A percentile compares a stretch with the other conserved stretches of the same genome.
phyloP scores from a whole-genome alignment of 208 protist species.

The Acanthamoeba royreba region DNA sequence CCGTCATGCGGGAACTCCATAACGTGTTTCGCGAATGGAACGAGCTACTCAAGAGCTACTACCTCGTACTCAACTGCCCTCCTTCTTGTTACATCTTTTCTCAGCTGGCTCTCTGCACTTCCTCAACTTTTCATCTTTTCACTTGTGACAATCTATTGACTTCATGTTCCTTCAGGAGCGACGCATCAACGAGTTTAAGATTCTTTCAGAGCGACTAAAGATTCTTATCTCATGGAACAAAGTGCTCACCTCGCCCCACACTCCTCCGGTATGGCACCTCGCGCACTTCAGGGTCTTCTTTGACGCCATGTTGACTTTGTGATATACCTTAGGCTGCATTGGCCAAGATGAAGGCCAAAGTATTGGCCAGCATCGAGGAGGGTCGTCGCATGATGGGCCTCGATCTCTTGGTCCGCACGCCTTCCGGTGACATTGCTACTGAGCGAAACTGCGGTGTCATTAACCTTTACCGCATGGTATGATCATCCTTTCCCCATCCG shows the following conservation, averaged over 20 bases:
- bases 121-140: too few relatives aligned
- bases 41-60: neutral
- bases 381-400: conserved; percentile 56
- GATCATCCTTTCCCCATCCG: too few relatives aligned
- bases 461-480: conserved; percentile 49
- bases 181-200: conserved; percentile 24
- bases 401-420: conserved; percentile 50
- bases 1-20: neutral
- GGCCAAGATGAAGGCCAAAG: conserved; percentile 54
- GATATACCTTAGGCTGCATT: conserved; percentile 35
- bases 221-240: conserved; percentile 49
- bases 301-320: neutral
- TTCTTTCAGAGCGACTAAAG: conserved; percentile 48
- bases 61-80: too few relatives aligned
- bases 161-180: neutral
- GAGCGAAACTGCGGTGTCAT: conserved; percentile 57
- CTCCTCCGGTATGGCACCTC: neutral
- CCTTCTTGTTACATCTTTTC: too few relatives aligned
- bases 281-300: neutral
- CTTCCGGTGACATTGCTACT: conserved; percentile 39
- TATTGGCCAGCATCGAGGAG: conserved; percentile 55
- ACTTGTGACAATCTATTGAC: neutral
- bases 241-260: conserved; percentile 29
- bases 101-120: too few relatives aligned
- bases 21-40: neutral